Conservation (phyloP, 305 asterid species). For the Fraxinus velutina region DNA sequence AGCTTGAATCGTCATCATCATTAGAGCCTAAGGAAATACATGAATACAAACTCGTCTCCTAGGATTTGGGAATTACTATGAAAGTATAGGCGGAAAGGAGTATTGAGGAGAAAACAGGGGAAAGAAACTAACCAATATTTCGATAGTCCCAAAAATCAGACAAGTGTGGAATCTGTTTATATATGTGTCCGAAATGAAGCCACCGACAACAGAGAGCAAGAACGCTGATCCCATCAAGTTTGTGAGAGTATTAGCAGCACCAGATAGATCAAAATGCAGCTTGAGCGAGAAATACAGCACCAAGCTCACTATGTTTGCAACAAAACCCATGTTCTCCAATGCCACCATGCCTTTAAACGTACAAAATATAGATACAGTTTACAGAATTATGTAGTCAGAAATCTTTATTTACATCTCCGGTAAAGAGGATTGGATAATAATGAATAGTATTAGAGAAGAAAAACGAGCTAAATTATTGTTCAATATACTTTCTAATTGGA, state of each 20-base stretch:
- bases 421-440: neutral
- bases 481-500: too few relatives aligned
- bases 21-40: slow-evolving; percentile 35
- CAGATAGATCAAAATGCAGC: slow-evolving; percentile 45
- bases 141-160: slow-evolving; percentile 57
- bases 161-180: slow-evolving; percentile 51
- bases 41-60: neutral
- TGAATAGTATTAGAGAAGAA: neutral
- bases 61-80: neutral
- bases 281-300: slow-evolving; percentile 52
- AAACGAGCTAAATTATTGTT: neutral
- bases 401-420: neutral
- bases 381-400: neutral
- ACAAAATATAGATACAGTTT: neutral
- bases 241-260: slow-evolving; percentile 65
- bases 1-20: slow-evolving; percentile 64
- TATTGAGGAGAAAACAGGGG: neutral
- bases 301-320: slow-evolving; percentile 69
- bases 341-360: slow-evolving; percentile 40
- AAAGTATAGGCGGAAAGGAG: neutral
- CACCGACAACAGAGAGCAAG: slow-evolving; percentile 71
- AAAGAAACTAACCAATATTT: slow-evolving; percentile 43
- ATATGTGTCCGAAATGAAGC: slow-evolving; percentile 74
- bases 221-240: slow-evolving; percentile 76
- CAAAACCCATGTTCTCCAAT: slow-evolving; percentile 72